Percentiles rank a stretch among this genome's conserved stretches.
Conservation (phyloP, 768 basidiomycete species). For the Tylopilus subfusipes region DNA sequence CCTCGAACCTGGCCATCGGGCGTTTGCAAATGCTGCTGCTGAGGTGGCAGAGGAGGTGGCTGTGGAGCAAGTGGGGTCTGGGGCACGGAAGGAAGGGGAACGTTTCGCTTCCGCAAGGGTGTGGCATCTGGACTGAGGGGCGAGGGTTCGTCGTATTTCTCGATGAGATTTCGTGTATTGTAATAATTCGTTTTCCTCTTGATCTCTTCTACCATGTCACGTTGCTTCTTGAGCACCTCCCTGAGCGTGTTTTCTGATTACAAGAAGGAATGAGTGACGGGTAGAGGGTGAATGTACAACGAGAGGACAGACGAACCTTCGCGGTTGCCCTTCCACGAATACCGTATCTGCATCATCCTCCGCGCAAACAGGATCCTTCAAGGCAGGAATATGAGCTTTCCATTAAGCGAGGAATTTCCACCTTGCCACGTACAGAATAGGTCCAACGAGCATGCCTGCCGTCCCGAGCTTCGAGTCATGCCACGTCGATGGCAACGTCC, state of each 20-base stretch:
- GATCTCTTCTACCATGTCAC: conserved; percentile 87
- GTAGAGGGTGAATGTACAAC: neutral
- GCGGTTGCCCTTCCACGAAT: conserved; percentile 69
- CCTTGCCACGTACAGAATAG: conserved; percentile 62
- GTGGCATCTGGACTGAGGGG: conserved; percentile 31
- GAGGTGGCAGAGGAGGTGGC: conserved; percentile 14
- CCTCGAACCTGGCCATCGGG: conserved; percentile 21
- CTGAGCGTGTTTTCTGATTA: conserved; percentile 74
- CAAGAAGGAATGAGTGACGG: neutral
- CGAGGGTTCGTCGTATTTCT: conserved; percentile 75
- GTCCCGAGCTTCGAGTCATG: conserved; percentile 35
- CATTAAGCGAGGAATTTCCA: neutral
- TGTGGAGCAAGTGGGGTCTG: conserved; percentile 33
- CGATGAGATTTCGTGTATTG: conserved; percentile 82
- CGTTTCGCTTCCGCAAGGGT: conserved; percentile 42
- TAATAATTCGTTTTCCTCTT: conserved; percentile 99
- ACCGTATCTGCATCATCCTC: conserved; percentile 82
- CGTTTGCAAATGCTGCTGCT: conserved; percentile 18
- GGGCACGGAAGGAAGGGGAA: conserved; percentile 30
- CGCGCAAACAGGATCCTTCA: conserved; percentile 70
- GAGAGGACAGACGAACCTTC: conserved; percentile 52
- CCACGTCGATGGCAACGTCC: conserved; percentile 44
- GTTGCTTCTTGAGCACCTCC: conserved; percentile 69
- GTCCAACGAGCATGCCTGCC: conserved; percentile 60
- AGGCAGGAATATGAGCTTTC: neutral